Evolutionary conservation across 768 basidiomycete genomes (phyloP).

Genomic region (Tricholoma sp.): DNA sequence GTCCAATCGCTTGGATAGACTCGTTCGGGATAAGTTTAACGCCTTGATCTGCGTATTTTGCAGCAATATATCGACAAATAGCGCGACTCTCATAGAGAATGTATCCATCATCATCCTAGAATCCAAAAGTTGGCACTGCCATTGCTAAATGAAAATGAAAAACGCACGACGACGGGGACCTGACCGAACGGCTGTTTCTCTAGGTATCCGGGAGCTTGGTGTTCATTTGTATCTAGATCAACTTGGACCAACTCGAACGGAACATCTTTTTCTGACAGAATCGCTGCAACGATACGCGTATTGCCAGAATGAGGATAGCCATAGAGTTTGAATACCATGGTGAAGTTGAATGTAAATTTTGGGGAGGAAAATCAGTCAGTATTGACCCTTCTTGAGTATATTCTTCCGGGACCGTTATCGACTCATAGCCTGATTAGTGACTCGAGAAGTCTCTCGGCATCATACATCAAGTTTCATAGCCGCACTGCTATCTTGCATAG

Average conservation of each 20-base stretch:
- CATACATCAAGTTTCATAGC: too few species aligned
- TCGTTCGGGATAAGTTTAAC: constrained; percentile 38
- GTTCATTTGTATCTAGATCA: constrained; percentile 6
- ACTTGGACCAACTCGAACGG: constrained; percentile 11
- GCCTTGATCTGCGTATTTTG: constrained; percentile 42
- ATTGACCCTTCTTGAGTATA: too few species aligned
- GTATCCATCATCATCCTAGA: constrained; percentile 28
- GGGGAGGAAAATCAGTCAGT: too few species aligned
- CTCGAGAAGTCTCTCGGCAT: too few species aligned
- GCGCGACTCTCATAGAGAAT: constrained; percentile 51
- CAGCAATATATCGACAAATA: constrained; percentile 45
- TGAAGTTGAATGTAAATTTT: too few species aligned
- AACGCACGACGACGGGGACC: constrained; percentile 9
- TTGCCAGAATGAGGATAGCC: too few species aligned
- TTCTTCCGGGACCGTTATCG: too few species aligned
- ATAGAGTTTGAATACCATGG: too few species aligned
- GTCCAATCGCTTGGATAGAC: constrained; percentile 21
- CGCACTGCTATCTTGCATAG: too few species aligned
- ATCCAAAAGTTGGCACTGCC: neutral
- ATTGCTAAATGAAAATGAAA: too few species aligned
- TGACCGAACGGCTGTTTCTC: constrained; percentile 13
- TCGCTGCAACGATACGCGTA: too few species aligned
- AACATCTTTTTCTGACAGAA: constrained; percentile 9
- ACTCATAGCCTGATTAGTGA: too few species aligned
- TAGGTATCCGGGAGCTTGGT: constrained; percentile 6